Base-by-base conservation (phyloP, 1,139 yeast genomes). In the Blastobotrys serpentis region DNA sequence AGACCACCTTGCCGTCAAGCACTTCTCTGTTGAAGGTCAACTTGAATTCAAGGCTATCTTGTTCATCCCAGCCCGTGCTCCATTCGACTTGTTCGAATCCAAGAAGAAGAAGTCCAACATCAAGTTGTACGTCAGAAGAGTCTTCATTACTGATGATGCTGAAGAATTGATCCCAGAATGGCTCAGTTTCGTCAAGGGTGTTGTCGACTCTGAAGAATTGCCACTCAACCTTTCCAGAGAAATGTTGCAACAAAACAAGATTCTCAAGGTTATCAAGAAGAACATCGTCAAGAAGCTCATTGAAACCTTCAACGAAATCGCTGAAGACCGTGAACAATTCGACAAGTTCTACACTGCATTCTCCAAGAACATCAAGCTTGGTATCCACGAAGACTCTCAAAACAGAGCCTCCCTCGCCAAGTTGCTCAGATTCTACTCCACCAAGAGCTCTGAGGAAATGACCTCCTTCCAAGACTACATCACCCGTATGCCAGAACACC, bases 161-260 rank as follows among this genome's bases (percentile, higher is more conserved):
- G 98, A 92, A 75, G 98, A 94, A 70, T 85, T 94, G 70, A 89
- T 94, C 61, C 99, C 99, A 70, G 98, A 92, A 75, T 94, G 98
- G 98, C 85, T 92, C 71, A 77, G 90, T 55, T 94, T 94, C 74
- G 87, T 94, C 68, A 90, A 80, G 79, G 99, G 99, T 83, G 98
- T 94, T 72, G 99, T 94, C 57, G 99, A 94, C 78, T 89, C 98
- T 64, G 98, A 94, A 79, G 99, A 94, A 76, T 81, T 94, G 75
- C 99, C 99, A 75, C 86, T 94, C 76, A 94, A 94, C 94, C 82
- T 94, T 78, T 94, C 98, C 65, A 92, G 99, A 87, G 99, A 94
- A 79, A 86, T 94, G 88, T 83, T 94, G 72, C 99, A 94, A 79
- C 99, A 94, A 79, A 92, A 94, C 88, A 94, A 92, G 88, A 94